Evolutionary conservation across 495 filamentous ascomycete genomes (phyloP), one percentile per base, ranked within the genome.

Genomic region (Hypoxylon rickii): DNA sequence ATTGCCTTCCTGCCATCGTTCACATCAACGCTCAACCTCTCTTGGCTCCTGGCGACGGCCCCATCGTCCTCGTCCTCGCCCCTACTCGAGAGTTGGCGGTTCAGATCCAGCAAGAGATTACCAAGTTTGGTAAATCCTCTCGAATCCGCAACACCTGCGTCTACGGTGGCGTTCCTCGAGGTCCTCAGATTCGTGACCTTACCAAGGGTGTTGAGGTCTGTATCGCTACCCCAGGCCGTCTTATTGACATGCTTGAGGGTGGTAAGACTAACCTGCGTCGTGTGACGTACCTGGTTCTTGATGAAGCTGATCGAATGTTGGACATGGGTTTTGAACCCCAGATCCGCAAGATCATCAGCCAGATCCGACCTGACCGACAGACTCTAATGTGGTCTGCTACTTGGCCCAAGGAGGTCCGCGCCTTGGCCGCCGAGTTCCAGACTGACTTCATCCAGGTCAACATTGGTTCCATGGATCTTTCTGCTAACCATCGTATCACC

Each of bases 311-410:
- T 74, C 89, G 89, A 66, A 93, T 93, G 89, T 73, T 93, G 63
- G 89, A 93, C 69, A 93, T 93, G 89, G 89, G 89, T 76, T 93
- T 93, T 72, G 89, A 93, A 69, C 88, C 88, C 44, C 86, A 90
- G 67, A 90, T 92, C 67, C 88, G 92, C 76, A 96, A 96, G 82
- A 96, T 97, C 62, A 90, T 98, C 59, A 79, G 87, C 42, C 94
- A 98, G 78, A 98, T 98, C 77, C 90, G 94, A 61, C 94, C 94
- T 53, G 94, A 98, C 72, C 89, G 94, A 81, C 94, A 98, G 67
- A 98, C 94, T 56, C 96, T 92, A 84, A 98, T 98, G 94, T 98
- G 94, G 94, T 98, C 94, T 51, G 94, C 94, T 64, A 98, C 94
- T 6, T 98, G 94, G 94, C 94, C 94, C 57, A 98, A 97, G 85